A percentile compares a stretch with the other conserved stretches of the same genome.
These are phyloP conservation scores for Camellia granthamiana DNA, from an alignment of 148 eudicot species.

Conservation along the genomic window DNA sequence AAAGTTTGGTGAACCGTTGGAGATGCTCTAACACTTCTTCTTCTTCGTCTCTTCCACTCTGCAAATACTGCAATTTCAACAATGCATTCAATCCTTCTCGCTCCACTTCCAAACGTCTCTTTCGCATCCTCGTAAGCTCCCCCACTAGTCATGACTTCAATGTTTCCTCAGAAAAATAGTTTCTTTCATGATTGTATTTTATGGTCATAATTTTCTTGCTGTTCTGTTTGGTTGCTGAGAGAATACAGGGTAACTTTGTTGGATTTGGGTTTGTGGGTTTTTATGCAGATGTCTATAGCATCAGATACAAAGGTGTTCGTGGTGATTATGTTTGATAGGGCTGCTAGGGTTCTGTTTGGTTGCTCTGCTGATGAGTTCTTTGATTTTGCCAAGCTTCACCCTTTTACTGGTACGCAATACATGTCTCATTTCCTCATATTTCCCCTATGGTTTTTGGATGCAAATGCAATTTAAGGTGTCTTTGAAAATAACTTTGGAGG, in stretches of 20 bases:
- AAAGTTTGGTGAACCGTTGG: too few species aligned
- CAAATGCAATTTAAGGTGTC: background rate
- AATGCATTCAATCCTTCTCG: slow-evolving; percentile 34
- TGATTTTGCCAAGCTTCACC: slow-evolving; percentile 55
- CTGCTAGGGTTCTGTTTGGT: slow-evolving; percentile 74
- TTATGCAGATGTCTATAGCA: slow-evolving; percentile 53
- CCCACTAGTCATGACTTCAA: background rate
- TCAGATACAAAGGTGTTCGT: slow-evolving; percentile 32
- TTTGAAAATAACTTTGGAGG: too few species aligned
- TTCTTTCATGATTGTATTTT: background rate
- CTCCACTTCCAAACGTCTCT: slow-evolving; percentile 60
- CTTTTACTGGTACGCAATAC: slow-evolving; percentile 54
- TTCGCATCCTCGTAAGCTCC: slow-evolving; percentile 62
- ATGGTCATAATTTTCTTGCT: background rate
- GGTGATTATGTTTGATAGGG: slow-evolving; percentile 47
- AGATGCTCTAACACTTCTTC: background rate
- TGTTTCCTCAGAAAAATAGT: background rate
- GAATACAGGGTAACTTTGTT: too few species aligned
- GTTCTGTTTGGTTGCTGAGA: too few species aligned
- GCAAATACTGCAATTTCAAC: slow-evolving; percentile 48
- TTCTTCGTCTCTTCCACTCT: slow-evolving; percentile 15
- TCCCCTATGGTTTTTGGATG: too few species aligned
- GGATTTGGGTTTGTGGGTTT: background rate
- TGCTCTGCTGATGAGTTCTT: slow-evolving; percentile 86
- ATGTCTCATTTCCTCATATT: background rate